Evolutionary conservation across 805 yeast genomes (phyloP), one percentile per base, ranked within the genome.

Genomic region (Komagataella kurtzmanii): DNA sequence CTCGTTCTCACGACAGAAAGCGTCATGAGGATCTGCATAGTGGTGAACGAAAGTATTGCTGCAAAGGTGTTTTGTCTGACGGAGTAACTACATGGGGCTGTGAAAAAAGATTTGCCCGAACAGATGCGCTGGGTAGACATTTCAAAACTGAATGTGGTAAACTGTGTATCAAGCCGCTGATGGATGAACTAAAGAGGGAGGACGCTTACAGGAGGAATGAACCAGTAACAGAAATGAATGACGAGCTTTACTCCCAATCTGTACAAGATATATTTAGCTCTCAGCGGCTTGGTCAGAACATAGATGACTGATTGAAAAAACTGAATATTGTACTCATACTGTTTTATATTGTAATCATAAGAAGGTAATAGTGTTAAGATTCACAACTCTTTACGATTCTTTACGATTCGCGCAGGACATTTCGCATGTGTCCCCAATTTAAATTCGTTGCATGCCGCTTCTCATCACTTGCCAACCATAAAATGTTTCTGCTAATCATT

Each of bases 71-170:
- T 3, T 65, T 84, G 52, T 74, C 76, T 54, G 76, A 77, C 59
- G 84, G 85, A 6, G 60, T 58, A 2, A 58, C 74, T 1, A 48
- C 50, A 17, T 85, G 95, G 95, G 95, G 95, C 0, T 85, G 95
- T 66, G 86, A 86, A 6, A 83, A 82, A 68, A 74, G 77, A 58
- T 85, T 85, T 69, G 91, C 90, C 3, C 67, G 95, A 57, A 79
- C 87, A 44, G 95, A 85, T 68, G 93, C 91, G 0, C 65, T 85
- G 50, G 79, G 87, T 5, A 72, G 93, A 58, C 95, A 85, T 66
- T 85, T 85, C 63, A 77, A 85, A 59, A 85, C 95, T 0, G 91
- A 83, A 57, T 79, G 85, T 36, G 93, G 93, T 3, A 80, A 81
- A 68, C 72, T 73, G 50, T 85, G 95, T 66, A 81, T 85, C 30